Conservation (phyloP, 2,329 filamentous ascomycete genomes). For the Blumeria graminis region DNA sequence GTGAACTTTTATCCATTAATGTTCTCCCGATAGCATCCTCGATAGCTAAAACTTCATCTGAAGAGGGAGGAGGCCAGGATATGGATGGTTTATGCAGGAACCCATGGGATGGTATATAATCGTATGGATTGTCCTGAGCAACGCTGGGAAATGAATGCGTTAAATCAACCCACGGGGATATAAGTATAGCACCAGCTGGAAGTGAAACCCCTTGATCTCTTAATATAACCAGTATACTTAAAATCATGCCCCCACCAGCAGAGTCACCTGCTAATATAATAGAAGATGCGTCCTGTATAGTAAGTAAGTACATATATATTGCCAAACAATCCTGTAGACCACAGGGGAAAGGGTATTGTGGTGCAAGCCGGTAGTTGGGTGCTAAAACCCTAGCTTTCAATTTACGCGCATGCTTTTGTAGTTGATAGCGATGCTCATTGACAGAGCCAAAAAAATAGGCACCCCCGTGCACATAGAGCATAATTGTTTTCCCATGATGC, state of each 20-base stretch:
- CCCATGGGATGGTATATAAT: slow-evolving; percentile 72
- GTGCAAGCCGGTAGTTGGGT: slow-evolving; percentile 64
- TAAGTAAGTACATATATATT: slow-evolving; percentile 63
- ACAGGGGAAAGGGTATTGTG: slow-evolving; percentile 90
- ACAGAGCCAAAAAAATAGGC: slow-evolving; percentile 92
- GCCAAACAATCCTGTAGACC: slow-evolving; percentile 76
- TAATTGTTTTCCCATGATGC: slow-evolving; percentile 45
- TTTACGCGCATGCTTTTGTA: slow-evolving; percentile 88
- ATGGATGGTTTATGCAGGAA: slow-evolving; percentile 77
- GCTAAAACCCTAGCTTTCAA: slow-evolving; percentile 76
- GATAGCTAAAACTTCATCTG: slow-evolving; percentile 38
- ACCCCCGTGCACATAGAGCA: slow-evolving; percentile 85
- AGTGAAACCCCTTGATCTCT: slow-evolving; percentile 64
- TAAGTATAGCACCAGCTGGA: slow-evolving; percentile 70
- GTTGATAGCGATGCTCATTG: slow-evolving; percentile 92
- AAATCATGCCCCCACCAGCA: slow-evolving; percentile 73
- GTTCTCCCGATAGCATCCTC: slow-evolving; percentile 24
- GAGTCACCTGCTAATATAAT: slow-evolving; percentile 84
- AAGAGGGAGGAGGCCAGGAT: slow-evolving; percentile 80
- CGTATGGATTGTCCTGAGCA: slow-evolving; percentile 42
- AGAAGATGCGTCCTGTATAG: slow-evolving; percentile 49
- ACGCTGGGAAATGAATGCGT: slow-evolving; percentile 91
- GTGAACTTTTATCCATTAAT: slow-evolving; percentile 21
- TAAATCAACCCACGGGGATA: slow-evolving; percentile 89
- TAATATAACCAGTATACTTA: slow-evolving; percentile 55